Base-by-base conservation (phyloP, 2,329 filamentous ascomycete species). In the Claviceps pusilla region DNA sequence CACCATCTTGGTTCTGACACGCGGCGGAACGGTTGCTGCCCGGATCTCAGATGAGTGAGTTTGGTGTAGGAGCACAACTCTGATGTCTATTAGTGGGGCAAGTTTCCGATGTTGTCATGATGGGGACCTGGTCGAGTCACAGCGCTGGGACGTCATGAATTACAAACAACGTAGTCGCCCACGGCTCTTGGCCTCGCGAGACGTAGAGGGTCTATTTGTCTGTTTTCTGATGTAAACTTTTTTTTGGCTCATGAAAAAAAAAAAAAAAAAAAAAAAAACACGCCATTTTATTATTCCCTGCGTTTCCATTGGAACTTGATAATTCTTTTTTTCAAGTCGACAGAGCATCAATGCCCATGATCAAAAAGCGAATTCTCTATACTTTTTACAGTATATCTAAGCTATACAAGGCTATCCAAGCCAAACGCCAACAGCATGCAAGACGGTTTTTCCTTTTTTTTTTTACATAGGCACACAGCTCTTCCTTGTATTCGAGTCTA, bases 351-450 rank as follows among this genome's bases (percentile, higher is more conserved):
- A 31, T 14, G 16, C 9, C 31, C 11, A 37, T 39, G 35, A 42
- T 31, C 35, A 55, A 24, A 24, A 19, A 50, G 35, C 24, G 24
- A 29, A 39, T 41, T 53, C 16, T 29, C 39, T n/a, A 37, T 54
- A 48, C 41, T 19, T 51, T 56, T 49, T 42, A 55, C 45, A 50
- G 41, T 47, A n/a, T 53, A 55, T 47, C 43, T 55, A 57, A 62
- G 62, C 61, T 64, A 56, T 63, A 67, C 60, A 68, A 61, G 59
- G 59, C 63, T 56, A 59, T 61, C 55, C 50, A 56, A 66, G 62
- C 61, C 60, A 60, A 66, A 69, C 66, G 64, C 67, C 63, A 59
- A 61, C 58, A 57, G 59, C 62, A 68, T 67, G 63, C 64, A 67
- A 60, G 58, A 58, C 59, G 57, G 19, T 19, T 19, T 19, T 19